These are phyloP conservation scores for Raffaelea albimanens DNA, from an alignment of 2,329 filamentous ascomycete genomes.

Conservation along the genomic window DNA sequence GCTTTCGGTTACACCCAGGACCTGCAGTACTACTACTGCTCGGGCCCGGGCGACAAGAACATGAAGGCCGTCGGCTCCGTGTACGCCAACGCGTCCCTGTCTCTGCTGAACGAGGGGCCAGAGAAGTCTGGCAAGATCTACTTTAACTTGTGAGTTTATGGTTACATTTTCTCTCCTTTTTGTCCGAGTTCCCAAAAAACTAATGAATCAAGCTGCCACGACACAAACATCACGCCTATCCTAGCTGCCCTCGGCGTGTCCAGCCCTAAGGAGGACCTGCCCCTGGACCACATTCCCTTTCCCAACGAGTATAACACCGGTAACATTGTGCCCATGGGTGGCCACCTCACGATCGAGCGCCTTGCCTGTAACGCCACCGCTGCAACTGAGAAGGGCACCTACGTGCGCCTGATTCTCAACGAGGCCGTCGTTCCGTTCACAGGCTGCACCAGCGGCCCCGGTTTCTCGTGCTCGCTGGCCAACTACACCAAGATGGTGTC, in stretches of 20 bases:
- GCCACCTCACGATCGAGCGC: slow-evolving; percentile 55
- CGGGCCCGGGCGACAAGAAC: slow-evolving; percentile 37
- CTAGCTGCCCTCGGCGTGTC: slow-evolving; percentile 9
- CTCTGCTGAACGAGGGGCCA: slow-evolving; percentile 7
- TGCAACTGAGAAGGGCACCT: slow-evolving; percentile 19
- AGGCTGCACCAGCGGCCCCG: slow-evolving; percentile 44
- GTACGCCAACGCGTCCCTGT: slow-evolving; percentile 9
- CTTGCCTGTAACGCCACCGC: slow-evolving; percentile 35
- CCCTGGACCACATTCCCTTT: slow-evolving; percentile 32
- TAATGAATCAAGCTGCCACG: too few species aligned
- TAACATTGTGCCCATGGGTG: slow-evolving; percentile 51
- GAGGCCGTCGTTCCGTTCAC: slow-evolving; percentile 53
- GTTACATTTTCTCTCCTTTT: neutral
- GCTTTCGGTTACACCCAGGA: slow-evolving; percentile 61
- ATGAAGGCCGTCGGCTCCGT: slow-evolving; percentile 11
- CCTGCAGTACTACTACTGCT: slow-evolving; percentile 58
- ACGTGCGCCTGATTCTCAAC: slow-evolving; percentile 50
- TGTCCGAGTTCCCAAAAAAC: too few species aligned
- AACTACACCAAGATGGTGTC: slow-evolving; percentile 35
- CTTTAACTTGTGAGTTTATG: slow-evolving; percentile 6
- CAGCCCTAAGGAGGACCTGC: slow-evolving; percentile 22
- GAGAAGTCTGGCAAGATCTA: slow-evolving; percentile 4
- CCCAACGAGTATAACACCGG: slow-evolving; percentile 8
- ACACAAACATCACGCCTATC: slow-evolving; percentile 12
- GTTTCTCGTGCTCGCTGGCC: slow-evolving; percentile 37